Evolutionary conservation across 225 moss, liverwort and hornwort species (phyloP).

Genomic region (Pseudisothecium myosuroides): DNA sequence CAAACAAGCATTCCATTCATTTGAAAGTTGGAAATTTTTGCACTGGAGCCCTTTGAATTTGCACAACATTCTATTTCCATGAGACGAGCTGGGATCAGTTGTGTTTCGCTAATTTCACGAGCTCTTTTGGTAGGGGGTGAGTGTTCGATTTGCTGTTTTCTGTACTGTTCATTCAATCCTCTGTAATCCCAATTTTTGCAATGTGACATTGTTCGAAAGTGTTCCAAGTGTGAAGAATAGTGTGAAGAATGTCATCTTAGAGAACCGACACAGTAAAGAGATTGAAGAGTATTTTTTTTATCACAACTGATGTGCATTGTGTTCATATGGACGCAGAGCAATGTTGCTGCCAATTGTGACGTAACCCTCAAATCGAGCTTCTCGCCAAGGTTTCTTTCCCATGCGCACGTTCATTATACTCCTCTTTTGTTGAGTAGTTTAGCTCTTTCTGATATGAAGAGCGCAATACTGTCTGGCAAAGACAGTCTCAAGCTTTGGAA

Average conservation of each 20-base stretch:
- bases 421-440: background rate
- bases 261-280: background rate
- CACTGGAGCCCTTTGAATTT: background rate
- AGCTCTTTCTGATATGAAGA: constrained; percentile 4
- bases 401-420: background rate
- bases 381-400: background rate
- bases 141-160: background rate
- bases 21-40: accelerated
- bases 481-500: constrained; percentile 4
- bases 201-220: background rate
- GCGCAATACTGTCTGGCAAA: background rate
- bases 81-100: background rate
- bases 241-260: no score
- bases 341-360: background rate
- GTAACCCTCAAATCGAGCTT: background rate
- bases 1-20: background rate
- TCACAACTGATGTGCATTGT: background rate
- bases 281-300: background rate
- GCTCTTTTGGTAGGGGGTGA: background rate
- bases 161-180: background rate
- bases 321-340: background rate
- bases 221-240: background rate
- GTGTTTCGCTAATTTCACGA: background rate
- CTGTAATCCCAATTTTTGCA: background rate
- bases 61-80: background rate